Percentiles rank a stretch among this genome's conserved stretches.
Evolutionary conservation across 805 yeast genomes (phyloP).

Genomic region (Maudiozyma saulgeensis): DNA sequence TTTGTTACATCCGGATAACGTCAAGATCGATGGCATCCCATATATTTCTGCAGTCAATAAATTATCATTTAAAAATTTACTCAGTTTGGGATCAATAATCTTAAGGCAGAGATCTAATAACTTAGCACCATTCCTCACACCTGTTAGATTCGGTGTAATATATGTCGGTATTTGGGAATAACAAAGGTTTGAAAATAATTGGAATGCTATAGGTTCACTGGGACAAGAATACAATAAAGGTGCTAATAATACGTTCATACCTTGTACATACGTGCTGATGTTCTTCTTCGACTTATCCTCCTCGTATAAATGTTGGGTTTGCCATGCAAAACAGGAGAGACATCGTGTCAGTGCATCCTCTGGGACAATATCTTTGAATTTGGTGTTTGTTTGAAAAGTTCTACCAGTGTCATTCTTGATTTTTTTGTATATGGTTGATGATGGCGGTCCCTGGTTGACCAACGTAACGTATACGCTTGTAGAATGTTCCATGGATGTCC

Average conservation of each 20-base stretch:
- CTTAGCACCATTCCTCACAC: conserved; percentile 67
- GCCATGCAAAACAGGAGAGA: conserved; percentile 61
- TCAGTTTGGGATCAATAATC: conserved; percentile 63
- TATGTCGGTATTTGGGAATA: conserved; percentile 65
- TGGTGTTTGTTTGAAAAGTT: conserved; percentile 65
- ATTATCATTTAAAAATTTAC: conserved; percentile 35
- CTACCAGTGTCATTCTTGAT: conserved; percentile 80
- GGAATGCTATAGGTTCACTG: conserved; percentile 80
- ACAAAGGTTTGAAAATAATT: conserved; percentile 54
- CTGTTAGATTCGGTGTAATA: conserved; percentile 64
- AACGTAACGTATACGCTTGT: conserved; percentile 47
- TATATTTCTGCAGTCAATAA: conserved; percentile 74
- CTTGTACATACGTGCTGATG: conserved; percentile 62
- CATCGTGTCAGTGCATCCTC: conserved; percentile 61
- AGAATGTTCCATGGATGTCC: conserved; percentile 47
- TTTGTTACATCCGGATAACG: conserved; percentile 83
- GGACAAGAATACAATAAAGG: conserved; percentile 69
- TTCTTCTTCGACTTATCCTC: conserved; percentile 1
- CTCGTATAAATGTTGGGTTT: conserved; percentile 17
- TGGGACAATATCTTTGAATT: conserved; percentile 55
- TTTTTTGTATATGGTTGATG: conserved; percentile 44
- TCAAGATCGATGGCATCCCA: conserved; percentile 75
- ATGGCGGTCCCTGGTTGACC: conserved; percentile 48
- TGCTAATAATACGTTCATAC: conserved; percentile 79
- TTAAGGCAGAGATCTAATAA: conserved; percentile 67